Percentiles rank a stretch among this genome's conserved stretches.
Evolutionary conservation across 345 rosid genomes (phyloP).

Genomic region (Cochlearia excelsa): DNA sequence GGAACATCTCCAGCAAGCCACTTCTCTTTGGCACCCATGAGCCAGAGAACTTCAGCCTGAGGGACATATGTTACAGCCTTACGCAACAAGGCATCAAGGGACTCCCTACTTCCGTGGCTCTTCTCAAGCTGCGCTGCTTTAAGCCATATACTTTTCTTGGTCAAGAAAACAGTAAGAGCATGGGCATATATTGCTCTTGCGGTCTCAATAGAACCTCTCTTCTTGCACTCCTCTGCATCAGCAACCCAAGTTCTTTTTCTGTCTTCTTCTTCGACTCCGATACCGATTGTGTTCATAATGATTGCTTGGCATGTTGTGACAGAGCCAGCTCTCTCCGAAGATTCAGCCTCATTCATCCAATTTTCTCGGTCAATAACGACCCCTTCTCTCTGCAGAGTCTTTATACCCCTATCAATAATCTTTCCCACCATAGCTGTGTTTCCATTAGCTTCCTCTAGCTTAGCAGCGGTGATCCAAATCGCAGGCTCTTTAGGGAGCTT

Average conservation of each 20-base stretch:
- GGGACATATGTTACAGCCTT: slow-evolving; percentile 86
- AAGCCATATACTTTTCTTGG: slow-evolving; percentile 94
- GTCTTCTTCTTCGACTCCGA: slow-evolving; percentile 96
- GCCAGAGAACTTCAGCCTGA: slow-evolving; percentile 96
- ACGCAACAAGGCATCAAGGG: slow-evolving; percentile 78
- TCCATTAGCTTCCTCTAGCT: slow-evolving; percentile 92
- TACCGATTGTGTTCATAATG: slow-evolving; percentile 64
- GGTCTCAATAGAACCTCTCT: slow-evolving; percentile 84
- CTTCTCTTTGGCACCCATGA: slow-evolving; percentile 97
- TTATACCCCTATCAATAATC: slow-evolving; percentile 87
- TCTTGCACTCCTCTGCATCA: slow-evolving; percentile 96
- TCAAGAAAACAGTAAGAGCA: slow-evolving; percentile 78
- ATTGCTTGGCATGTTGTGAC: slow-evolving; percentile 84
- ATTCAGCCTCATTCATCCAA: slow-evolving; percentile 97
- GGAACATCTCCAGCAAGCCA: slow-evolving; percentile 98
- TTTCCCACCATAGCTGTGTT: slow-evolving; percentile 72
- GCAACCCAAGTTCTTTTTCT: slow-evolving; percentile 98
- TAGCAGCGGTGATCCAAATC: slow-evolving; percentile 91
- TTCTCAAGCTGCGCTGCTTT: slow-evolving; percentile 96
- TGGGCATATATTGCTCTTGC: slow-evolving; percentile 88
- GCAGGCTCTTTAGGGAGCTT: slow-evolving; percentile 82
- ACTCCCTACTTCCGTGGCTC: slow-evolving; percentile 87
- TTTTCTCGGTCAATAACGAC: slow-evolving; percentile 78
- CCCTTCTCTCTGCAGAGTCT: slow-evolving; percentile 82
- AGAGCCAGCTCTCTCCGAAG: slow-evolving; percentile 81